Conservation (phyloP, 2,329 filamentous ascomycete genomes). For the Alternaria sp. region DNA sequence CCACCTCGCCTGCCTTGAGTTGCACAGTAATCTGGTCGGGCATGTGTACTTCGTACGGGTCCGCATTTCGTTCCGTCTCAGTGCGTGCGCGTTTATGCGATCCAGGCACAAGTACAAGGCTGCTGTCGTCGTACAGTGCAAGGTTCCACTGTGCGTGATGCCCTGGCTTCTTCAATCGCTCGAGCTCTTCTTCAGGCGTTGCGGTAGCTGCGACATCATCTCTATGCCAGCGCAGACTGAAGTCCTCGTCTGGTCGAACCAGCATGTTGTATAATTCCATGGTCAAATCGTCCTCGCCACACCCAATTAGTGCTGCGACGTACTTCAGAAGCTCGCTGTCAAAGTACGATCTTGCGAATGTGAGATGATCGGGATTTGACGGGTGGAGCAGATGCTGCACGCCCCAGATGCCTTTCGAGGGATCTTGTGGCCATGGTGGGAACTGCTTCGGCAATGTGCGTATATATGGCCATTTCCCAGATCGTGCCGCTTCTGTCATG, state of each 20-base stretch:
- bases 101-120: slow-evolving; percentile 77
- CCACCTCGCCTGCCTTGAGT: slow-evolving; percentile 76
- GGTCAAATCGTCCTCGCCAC: slow-evolving; percentile 65
- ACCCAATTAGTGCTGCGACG: slow-evolving; percentile 68
- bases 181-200: slow-evolving; percentile 69
- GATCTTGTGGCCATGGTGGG: slow-evolving; percentile 76
- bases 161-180: slow-evolving; percentile 64
- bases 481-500: slow-evolving; percentile 67
- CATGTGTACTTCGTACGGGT: slow-evolving; percentile 66
- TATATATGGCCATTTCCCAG: slow-evolving; percentile 80
- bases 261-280: slow-evolving; percentile 91
- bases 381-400: slow-evolving; percentile 86
- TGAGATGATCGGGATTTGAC: slow-evolving; percentile 64
- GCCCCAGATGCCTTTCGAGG: slow-evolving; percentile 78
- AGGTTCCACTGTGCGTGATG: slow-evolving; percentile 89
- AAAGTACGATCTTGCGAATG: slow-evolving; percentile 77
- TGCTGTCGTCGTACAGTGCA: slow-evolving; percentile 74
- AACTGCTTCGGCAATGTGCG: slow-evolving; percentile 90
- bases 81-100: slow-evolving; percentile 76
- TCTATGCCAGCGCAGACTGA: slow-evolving; percentile 82
- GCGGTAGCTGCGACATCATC: slow-evolving; percentile 79
- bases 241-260: slow-evolving; percentile 72
- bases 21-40: slow-evolving; percentile 70
- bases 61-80: slow-evolving; percentile 69
- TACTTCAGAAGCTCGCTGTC: slow-evolving; percentile 66